A percentile compares a stretch with the other conserved stretches of the same genome.
These are phyloP conservation scores for Starmera stellimalicola DNA, from an alignment of 1,139 yeast genomes.

Conservation along the genomic window DNA sequence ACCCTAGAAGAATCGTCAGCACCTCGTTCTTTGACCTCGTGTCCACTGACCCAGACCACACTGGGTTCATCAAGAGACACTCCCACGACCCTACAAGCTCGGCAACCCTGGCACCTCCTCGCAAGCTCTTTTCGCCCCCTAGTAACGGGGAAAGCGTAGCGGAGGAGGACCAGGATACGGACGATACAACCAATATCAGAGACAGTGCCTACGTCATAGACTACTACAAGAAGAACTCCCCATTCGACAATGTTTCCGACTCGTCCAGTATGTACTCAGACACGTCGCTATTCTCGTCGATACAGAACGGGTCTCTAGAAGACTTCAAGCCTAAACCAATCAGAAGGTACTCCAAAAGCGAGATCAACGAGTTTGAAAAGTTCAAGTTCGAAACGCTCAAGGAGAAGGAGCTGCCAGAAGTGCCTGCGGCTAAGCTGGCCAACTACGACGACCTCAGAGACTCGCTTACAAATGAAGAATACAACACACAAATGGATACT, in stretches of 20 bases:
- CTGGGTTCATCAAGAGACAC: background rate
- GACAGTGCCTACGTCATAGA: constrained; percentile 9
- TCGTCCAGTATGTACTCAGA: background rate
- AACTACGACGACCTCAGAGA: background rate
- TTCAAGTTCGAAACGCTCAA: background rate
- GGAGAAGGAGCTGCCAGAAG: too few species aligned
- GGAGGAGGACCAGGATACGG: too few species aligned
- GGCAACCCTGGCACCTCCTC: too few species aligned
- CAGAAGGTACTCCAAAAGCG: background rate
- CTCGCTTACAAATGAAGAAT: background rate
- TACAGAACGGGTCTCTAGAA: constrained; percentile 1
- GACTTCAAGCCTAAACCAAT: background rate
- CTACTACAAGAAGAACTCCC: constrained; percentile 8
- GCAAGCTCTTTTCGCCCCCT: too few species aligned
- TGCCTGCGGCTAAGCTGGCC: background rate
- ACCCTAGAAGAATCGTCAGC: constrained; percentile 16
- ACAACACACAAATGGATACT: background rate
- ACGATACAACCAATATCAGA: too few species aligned
- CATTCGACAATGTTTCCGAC: background rate
- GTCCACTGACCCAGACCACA: constrained; percentile 1
- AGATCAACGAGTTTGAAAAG: background rate
- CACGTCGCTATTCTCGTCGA: background rate
- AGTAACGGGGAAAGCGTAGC: too few species aligned
- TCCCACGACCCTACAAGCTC: too few species aligned
- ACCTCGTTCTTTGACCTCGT: constrained; percentile 18